Evolutionary conservation across 805 yeast genomes (phyloP), one percentile per base, ranked within the genome.

Genomic region (Candida orba): DNA sequence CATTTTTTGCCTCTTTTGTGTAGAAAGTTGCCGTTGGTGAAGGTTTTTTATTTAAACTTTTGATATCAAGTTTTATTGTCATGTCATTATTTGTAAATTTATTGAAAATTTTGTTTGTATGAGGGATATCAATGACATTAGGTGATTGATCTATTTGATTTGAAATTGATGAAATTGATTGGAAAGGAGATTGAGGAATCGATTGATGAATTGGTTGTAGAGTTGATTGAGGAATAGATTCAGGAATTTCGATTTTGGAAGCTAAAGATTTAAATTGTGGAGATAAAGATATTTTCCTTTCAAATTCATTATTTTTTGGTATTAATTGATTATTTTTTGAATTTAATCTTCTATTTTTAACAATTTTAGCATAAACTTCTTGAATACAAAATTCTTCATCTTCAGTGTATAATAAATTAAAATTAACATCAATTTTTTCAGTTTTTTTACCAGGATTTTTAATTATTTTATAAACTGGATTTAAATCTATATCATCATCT

Each of bases 11-110:
- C 53, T 79, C 78, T 40, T 79, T 78, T 1, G 95, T 83, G 57
- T 74, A 82, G 56, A 81, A 65, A 0, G 96, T 89, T 50, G 84
- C 73, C 0, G 96, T 88, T 1, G 95, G 95, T 0, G 95, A 83
- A 13, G 69, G 66, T 4, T 78, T 73, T 27, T 59, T 55, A 24
- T 49, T 49, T n/a, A 54, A 40, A 23, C 31, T 39, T 8, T 38
- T 36, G 27, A 41, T 44, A 31, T 47, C 39, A 24, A 56, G 34
- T 4, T 48, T 52, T 12, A 53, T 52, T 2, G 65, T 59, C 4
- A 30, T 15, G 43, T 36, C 22, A 14, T 39, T 36, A 17, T 27
- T 29, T 39, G 25, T 20, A 24, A 24, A 24, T 36, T 6, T 25
- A n/a, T 24, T 14, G 6, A 12, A 15, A 12, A 13, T 29, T 25